Evolutionary conservation across 805 yeast species (phyloP).

Genomic region (Wickerhamiella alocasiicola): DNA sequence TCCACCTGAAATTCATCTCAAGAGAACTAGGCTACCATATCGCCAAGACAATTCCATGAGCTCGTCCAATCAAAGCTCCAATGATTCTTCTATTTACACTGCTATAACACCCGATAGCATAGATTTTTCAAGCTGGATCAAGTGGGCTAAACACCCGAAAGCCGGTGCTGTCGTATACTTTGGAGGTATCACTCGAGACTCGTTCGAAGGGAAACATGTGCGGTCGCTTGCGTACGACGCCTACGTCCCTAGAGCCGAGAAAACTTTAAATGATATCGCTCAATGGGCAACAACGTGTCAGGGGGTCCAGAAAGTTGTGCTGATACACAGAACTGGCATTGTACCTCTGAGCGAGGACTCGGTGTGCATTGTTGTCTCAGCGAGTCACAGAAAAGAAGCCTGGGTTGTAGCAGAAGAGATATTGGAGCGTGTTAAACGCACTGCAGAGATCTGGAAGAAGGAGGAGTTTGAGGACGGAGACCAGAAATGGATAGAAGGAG

Average conservation of each 20-base stretch:
- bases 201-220: slow-evolving; percentile 33
- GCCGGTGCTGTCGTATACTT: slow-evolving; percentile 41
- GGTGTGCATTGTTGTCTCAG: slow-evolving; percentile 33
- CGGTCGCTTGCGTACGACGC: slow-evolving; percentile 35
- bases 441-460: slow-evolving; percentile 40
- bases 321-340: slow-evolving; percentile 36
- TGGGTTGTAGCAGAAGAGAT: slow-evolving; percentile 37
- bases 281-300: slow-evolving; percentile 22
- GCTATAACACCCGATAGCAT: slow-evolving; percentile 15
- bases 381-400: slow-evolving; percentile 37
- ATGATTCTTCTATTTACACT: too few species aligned
- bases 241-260: slow-evolving; percentile 32
- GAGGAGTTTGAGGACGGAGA: slow-evolving; percentile 35
- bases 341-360: slow-evolving; percentile 40
- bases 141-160: slow-evolving; percentile 32
- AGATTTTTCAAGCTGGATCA: slow-evolving; percentile 18
- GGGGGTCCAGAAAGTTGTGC: slow-evolving; percentile 29
- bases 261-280: slow-evolving; percentile 30
- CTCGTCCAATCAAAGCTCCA: too few species aligned
- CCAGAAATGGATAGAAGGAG: slow-evolving; percentile 31
- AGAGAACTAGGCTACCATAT: neutral
- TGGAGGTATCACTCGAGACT: slow-evolving; percentile 40
- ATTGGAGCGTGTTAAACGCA: slow-evolving; percentile 34
- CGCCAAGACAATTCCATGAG: neutral
- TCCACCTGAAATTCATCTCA: neutral